These are phyloP conservation scores for Nicotiana benthamiana DNA, from an alignment of 257 asterid species.

Conservation along the genomic window DNA sequence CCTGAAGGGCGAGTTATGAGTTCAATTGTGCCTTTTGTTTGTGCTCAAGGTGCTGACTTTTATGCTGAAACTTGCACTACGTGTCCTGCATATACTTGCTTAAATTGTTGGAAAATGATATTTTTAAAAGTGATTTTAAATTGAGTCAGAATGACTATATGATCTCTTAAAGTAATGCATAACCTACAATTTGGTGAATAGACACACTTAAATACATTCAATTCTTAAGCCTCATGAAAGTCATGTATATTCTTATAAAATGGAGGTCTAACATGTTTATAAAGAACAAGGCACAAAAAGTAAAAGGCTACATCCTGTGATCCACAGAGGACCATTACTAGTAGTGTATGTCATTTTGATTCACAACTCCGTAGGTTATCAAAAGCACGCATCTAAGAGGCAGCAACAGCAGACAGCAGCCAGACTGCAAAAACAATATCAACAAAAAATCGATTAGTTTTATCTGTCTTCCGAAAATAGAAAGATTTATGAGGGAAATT, in stretches of 20 bases:
- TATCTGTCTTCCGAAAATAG: not conserved
- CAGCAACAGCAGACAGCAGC: slow-evolving; percentile 38
- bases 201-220: not conserved
- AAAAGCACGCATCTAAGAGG: slow-evolving; percentile 30
- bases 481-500: not conserved
- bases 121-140: no score
- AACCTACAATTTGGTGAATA: not conserved
- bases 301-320: not conserved
- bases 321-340: not conserved
- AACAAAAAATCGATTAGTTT: not conserved
- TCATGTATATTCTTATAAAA: not conserved
- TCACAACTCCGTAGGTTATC: not conserved
- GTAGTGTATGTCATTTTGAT: not conserved
- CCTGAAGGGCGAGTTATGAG: no score
- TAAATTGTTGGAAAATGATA: no score
- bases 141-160: no score
- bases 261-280: not conserved
- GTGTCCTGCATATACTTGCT: no score
- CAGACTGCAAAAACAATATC: slow-evolving; percentile 23
- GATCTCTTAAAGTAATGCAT: not conserved
- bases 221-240: not conserved
- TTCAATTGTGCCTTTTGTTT: no score
- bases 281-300: not conserved
- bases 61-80: no score
- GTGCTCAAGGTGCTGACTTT: no score